Percentiles rank a stretch among this genome's conserved stretches.
Conservation (phyloP, 169 alveolate species). For the Plasmodium coatneyi region DNA sequence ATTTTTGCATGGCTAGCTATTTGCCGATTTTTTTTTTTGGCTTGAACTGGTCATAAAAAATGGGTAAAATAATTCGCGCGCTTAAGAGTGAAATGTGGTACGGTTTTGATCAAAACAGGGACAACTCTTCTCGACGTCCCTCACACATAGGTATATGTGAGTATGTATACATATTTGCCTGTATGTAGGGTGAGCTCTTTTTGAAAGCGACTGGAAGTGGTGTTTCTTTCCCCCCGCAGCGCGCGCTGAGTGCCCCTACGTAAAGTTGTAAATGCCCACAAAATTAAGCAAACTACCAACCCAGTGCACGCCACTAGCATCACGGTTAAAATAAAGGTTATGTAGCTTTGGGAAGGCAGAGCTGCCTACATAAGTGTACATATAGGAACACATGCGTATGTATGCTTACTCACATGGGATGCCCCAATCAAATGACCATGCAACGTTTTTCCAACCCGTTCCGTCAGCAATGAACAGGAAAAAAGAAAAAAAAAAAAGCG, state of each 20-base stretch:
- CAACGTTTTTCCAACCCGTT: neutral
- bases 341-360: neutral
- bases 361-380: neutral
- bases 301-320: neutral
- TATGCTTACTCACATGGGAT: neutral
- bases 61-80: neutral
- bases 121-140: neutral
- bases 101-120: neutral
- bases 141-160: neutral
- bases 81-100: neutral
- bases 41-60: neutral
- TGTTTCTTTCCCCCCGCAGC: neutral
- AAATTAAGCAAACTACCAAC: neutral
- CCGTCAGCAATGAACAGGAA: neutral
- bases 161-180: neutral
- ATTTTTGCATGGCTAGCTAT: neutral
- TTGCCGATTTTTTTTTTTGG: neutral
- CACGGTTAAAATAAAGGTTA: neutral
- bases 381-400: neutral
- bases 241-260: neutral
- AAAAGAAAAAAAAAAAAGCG: slow-evolving; percentile 4
- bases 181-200: neutral
- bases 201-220: neutral
- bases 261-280: neutral
- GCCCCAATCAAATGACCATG: neutral